phyloP scores from a whole-genome alignment of 1,139 yeast species.

The Blastobotrys illinoisensis region DNA sequence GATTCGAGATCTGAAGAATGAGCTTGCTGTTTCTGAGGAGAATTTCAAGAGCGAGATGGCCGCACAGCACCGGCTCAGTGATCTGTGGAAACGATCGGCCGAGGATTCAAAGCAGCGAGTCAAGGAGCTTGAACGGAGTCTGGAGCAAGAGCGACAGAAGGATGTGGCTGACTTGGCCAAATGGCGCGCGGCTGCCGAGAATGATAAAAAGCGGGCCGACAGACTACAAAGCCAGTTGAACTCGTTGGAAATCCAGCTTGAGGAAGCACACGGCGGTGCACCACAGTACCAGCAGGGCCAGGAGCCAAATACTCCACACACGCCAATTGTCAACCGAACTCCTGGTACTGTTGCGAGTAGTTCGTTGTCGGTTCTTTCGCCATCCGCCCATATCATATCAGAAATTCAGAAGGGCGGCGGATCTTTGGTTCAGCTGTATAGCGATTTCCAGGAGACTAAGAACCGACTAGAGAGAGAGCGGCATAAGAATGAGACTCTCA shows the following conservation, averaged over 20 bases:
- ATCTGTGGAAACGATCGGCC: conserved; percentile 50
- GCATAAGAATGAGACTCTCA: conserved; percentile 63
- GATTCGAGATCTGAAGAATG: conserved; percentile 45
- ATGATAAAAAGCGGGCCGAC: conserved; percentile 25
- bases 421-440: conserved; percentile 61
- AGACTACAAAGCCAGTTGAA: conserved; percentile 28
- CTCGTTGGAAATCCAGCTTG: conserved; percentile 29
- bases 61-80: conserved; percentile 57
- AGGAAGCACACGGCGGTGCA: conserved; percentile 21
- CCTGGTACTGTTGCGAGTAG: conserved; percentile 5
- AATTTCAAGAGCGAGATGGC: conserved; percentile 58
- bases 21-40: conserved; percentile 43
- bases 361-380: conserved; percentile 33
- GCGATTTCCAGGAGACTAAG: conserved; percentile 59
- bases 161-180: conserved; percentile 29
- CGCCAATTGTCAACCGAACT: conserved; percentile 12
- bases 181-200: conserved; percentile 30
- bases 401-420: conserved; percentile 48
- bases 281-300: conserved; percentile 6
- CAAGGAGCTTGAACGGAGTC: conserved; percentile 40
- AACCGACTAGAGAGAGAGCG: conserved; percentile 66
- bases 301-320: conserved; percentile 11
- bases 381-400: conserved; percentile 43
- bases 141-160: conserved; percentile 36
- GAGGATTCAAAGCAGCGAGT: conserved; percentile 28